Evolutionary conservation across 208 protist species (phyloP).

Genomic region (Wallacemonas sp.): DNA sequence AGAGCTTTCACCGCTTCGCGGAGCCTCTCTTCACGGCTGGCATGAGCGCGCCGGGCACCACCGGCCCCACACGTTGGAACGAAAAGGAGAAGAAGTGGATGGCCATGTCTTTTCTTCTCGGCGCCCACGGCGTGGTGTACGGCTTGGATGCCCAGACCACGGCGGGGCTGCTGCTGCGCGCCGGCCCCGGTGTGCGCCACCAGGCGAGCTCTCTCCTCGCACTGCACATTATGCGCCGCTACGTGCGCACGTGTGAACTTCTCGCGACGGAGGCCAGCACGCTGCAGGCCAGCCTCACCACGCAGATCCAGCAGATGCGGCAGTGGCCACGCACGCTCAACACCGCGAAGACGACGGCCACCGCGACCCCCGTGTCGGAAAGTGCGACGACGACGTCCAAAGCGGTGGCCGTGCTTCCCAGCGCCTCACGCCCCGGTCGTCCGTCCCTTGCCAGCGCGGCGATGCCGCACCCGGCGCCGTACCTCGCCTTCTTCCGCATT

Average conservation of each 20-base stretch:
- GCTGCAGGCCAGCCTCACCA: constrained; percentile 17
- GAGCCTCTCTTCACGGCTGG: constrained; percentile 20
- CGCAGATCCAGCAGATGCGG: not conserved
- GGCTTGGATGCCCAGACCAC: constrained; percentile 56
- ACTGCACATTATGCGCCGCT: constrained; percentile 68
- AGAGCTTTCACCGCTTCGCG: constrained; percentile 22
- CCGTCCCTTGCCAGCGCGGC: constrained; percentile 21
- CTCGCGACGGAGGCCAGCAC: constrained; percentile 39
- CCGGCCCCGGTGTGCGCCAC: constrained; percentile 55
- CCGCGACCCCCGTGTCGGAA: too few species aligned
- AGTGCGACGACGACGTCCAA: not conserved
- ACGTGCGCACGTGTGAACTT: constrained; percentile 58
- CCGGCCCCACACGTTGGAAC: not conserved
- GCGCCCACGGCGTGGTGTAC: constrained; percentile 44
- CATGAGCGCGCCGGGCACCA: not conserved
- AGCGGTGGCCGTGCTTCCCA: not conserved
- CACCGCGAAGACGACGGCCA: not conserved
- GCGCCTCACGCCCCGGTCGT: not conserved
- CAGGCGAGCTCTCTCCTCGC: constrained; percentile 75
- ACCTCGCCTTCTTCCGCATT: constrained; percentile 79
- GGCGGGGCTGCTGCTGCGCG: constrained; percentile 70
- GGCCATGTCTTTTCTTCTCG: constrained; percentile 22
- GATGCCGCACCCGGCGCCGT: constrained; percentile 62
- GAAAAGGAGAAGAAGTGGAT: constrained; percentile 10
- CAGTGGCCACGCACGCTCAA: not conserved